These are phyloP conservation scores for Cephaloascus albidus DNA, from an alignment of 805 yeast genomes.

Conservation along the genomic window DNA sequence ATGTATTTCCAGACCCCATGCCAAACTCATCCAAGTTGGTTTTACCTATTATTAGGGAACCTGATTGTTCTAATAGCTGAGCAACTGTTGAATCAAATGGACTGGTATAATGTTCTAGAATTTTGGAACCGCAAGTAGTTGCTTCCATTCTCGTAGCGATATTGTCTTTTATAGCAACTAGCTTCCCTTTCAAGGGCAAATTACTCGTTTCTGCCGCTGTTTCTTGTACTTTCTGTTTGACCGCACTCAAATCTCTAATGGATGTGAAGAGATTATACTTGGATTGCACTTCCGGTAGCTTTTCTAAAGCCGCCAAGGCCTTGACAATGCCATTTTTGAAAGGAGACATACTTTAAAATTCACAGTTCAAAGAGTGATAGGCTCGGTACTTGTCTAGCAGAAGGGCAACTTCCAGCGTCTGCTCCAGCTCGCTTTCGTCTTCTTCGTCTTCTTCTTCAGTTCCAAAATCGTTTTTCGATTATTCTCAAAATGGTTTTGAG, in stretches of 20 bases:
- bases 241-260: slow-evolving; percentile 13
- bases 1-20: slow-evolving; percentile 76
- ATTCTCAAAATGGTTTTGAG: too few relatives aligned
- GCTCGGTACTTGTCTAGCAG: too few relatives aligned
- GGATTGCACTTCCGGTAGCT: background rate
- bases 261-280: slow-evolving; percentile 33
- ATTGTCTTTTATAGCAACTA: slow-evolving; percentile 68
- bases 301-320: background rate
- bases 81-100: slow-evolving; percentile 82
- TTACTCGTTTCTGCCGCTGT: slow-evolving; percentile 2
- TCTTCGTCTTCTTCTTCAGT: too few relatives aligned
- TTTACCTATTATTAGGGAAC: slow-evolving; percentile 58
- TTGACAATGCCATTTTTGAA: too few relatives aligned
- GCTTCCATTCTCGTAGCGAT: slow-evolving; percentile 55
- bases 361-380: too few relatives aligned
- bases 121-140: slow-evolving; percentile 74
- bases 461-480: too few relatives aligned
- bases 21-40: slow-evolving; percentile 96
- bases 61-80: slow-evolving; percentile 37
- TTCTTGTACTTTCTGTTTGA: slow-evolving; percentile 1
- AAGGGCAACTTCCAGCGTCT: too few relatives aligned
- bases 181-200: slow-evolving; percentile 16
- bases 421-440: too few relatives aligned
- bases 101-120: slow-evolving; percentile 49
- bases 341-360: too few relatives aligned